Percentiles rank a stretch among this genome's conserved stretches.
Conservation (phyloP, 192 early-diverging fungal genomes). For the Lunasporangiospora selenospora region DNA sequence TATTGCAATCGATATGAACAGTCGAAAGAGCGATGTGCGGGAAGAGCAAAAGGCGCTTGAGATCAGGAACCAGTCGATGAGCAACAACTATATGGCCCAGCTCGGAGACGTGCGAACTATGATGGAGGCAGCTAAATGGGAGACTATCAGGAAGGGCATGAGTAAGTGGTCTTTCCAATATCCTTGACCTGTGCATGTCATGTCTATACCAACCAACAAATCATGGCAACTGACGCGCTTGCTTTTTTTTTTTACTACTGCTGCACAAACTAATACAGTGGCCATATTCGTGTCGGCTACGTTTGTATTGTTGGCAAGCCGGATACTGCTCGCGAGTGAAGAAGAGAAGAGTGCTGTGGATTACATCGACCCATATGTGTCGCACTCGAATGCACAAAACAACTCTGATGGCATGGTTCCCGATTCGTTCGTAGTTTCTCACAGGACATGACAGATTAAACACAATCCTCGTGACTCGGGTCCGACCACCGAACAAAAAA, state of each 20-base stretch:
- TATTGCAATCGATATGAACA: conserved; percentile 91
- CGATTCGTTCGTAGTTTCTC: conserved; percentile 44
- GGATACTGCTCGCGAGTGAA: conserved; percentile 37
- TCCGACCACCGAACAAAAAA: neutral
- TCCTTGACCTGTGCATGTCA: no score
- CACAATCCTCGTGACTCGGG: no score
- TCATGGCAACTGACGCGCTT: neutral
- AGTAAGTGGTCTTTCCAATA: conserved; percentile 52
- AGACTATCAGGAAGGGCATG: conserved; percentile 81
- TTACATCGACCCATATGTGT: conserved; percentile 44
- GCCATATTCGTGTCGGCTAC: conserved; percentile 40
- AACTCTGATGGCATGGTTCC: conserved; percentile 41
- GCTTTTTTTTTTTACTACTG: neutral
- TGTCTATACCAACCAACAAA: no score
- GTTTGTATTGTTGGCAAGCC: conserved; percentile 38
- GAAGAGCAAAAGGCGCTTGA: conserved; percentile 82
- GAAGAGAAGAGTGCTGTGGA: conserved; percentile 36
- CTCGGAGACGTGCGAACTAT: conserved; percentile 86
- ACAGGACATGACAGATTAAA: conserved; percentile 25
- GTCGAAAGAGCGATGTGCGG: conserved; percentile 82
- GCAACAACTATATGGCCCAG: conserved; percentile 84
- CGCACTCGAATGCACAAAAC: conserved; percentile 38
- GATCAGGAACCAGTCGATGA: conserved; percentile 81
- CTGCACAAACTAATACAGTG: no score
- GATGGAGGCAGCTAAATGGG: conserved; percentile 89